These are phyloP conservation scores for Aspergillus transmontanensis DNA, from an alignment of 2,329 filamentous ascomycete genomes.

Conservation along the genomic window DNA sequence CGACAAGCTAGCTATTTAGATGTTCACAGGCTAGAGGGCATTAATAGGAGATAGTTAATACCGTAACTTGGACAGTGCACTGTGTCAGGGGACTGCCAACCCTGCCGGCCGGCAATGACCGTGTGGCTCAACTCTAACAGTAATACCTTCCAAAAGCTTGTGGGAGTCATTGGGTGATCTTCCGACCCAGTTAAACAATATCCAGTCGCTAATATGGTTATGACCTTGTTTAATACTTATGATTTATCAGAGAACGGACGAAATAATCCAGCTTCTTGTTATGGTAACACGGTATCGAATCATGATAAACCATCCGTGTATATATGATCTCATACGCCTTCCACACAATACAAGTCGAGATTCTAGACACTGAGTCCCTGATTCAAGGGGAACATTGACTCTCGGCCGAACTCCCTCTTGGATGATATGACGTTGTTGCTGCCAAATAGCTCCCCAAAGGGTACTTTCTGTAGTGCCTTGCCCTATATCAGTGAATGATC, in stretches of 20 bases:
- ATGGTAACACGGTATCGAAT: not conserved
- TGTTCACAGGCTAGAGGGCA: not conserved
- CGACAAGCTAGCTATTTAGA: not conserved
- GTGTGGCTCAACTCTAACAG: not conserved
- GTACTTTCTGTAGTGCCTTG: not conserved
- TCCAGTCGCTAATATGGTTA: not conserved
- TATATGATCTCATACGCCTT: not conserved
- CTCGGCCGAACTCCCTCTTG: not conserved
- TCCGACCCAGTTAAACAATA: not conserved
- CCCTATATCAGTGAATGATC: not conserved
- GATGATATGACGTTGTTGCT: not conserved
- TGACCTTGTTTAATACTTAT: too few species aligned
- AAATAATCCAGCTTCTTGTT: not conserved
- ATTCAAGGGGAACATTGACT: not conserved
- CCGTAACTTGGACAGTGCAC: not conserved
- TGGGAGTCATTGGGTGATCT: not conserved
- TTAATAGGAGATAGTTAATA: not conserved
- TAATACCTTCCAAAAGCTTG: not conserved
- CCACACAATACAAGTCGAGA: not conserved
- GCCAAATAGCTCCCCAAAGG: too few species aligned
- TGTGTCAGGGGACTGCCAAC: not conserved
- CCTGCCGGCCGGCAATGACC: not conserved
- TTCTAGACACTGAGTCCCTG: not conserved
- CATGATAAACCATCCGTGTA: not conserved
- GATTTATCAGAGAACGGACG: not conserved